Conservation (phyloP, 257 asterid genomes). For the Asclepias syriaca region DNA sequence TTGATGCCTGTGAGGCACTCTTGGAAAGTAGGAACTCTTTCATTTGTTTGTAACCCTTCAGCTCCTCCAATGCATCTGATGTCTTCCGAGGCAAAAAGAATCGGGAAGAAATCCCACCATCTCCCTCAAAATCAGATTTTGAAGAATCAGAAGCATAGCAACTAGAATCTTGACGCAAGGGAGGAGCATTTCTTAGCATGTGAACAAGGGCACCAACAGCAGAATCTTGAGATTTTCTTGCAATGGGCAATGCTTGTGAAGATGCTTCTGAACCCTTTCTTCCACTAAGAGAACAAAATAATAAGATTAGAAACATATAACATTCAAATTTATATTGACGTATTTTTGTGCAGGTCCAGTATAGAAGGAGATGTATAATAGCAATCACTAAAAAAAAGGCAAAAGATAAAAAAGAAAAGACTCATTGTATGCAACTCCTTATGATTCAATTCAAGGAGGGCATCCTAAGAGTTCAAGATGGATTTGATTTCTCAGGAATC, state of each 20-base stretch:
- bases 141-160: constrained; percentile 33
- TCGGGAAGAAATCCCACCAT: constrained; percentile 50
- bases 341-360: not conserved
- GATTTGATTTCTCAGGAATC: not conserved
- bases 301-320: too few species aligned
- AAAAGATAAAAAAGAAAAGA: constrained; percentile 2
- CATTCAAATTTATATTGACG: not conserved
- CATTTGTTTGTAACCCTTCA: constrained; percentile 63
- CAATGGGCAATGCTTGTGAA: constrained; percentile 40
- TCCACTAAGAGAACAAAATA: constrained; percentile 23
- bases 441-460: too few species aligned
- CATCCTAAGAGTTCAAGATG: not conserved
- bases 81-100: constrained; percentile 56
- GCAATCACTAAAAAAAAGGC: not conserved
- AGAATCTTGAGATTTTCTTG: constrained; percentile 74
- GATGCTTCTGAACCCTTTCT: constrained; percentile 52
- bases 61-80: constrained; percentile 89
- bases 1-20: constrained; percentile 37
- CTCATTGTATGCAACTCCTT: not conserved
- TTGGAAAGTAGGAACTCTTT: constrained; percentile 69
- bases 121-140: constrained; percentile 37
- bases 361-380: not conserved
- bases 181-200: constrained; percentile 88
- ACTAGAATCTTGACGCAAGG: constrained; percentile 66
- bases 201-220: constrained; percentile 88